A percentile compares a stretch with the other conserved stretches of the same genome.
phyloP scores from a whole-genome alignment of 192 early-diverging fungal species.

The Bifiguratus adelaidae region DNA sequence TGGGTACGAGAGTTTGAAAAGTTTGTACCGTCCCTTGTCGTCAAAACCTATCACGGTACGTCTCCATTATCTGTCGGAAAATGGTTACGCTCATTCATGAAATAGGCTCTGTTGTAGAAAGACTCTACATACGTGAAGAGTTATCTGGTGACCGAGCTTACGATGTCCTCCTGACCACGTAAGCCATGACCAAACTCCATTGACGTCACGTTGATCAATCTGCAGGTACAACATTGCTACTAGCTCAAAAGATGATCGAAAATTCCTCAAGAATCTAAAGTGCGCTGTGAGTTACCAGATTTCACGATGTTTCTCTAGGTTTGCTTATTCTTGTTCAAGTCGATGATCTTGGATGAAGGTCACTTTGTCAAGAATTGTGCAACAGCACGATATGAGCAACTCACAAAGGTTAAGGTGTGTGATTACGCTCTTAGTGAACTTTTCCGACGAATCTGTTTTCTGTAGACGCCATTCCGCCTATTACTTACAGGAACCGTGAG shows the following conservation, averaged over 20 bases:
- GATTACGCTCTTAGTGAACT: not conserved
- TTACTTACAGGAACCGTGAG: slow-evolving; percentile 69
- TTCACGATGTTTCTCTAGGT: not conserved
- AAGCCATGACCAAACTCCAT: no score
- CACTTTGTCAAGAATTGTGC: slow-evolving; percentile 87
- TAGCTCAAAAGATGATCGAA: slow-evolving; percentile 52
- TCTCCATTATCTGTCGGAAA: not conserved
- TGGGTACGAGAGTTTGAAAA: slow-evolving; percentile 81
- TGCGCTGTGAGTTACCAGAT: slow-evolving; percentile 19
- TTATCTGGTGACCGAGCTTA: slow-evolving; percentile 35
- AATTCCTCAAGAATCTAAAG: slow-evolving; percentile 51
- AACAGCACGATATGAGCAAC: slow-evolving; percentile 64
- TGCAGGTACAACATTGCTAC: slow-evolving; percentile 73
- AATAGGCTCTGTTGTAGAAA: slow-evolving; percentile 30
- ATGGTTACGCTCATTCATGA: not conserved
- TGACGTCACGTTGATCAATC: no score
- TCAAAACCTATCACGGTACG: slow-evolving; percentile 47
- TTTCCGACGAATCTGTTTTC: not conserved
- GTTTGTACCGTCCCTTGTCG: slow-evolving; percentile 49
- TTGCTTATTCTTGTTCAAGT: slow-evolving; percentile 5
- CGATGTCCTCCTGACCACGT: slow-evolving; percentile 74
- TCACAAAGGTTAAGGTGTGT: slow-evolving; percentile 41
- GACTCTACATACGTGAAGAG: slow-evolving; percentile 38
- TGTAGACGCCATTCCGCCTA: slow-evolving; percentile 43
- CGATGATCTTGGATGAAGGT: slow-evolving; percentile 83